Conservation (phyloP, 495 filamentous ascomycete genomes). For the Penicillium daleae region DNA sequence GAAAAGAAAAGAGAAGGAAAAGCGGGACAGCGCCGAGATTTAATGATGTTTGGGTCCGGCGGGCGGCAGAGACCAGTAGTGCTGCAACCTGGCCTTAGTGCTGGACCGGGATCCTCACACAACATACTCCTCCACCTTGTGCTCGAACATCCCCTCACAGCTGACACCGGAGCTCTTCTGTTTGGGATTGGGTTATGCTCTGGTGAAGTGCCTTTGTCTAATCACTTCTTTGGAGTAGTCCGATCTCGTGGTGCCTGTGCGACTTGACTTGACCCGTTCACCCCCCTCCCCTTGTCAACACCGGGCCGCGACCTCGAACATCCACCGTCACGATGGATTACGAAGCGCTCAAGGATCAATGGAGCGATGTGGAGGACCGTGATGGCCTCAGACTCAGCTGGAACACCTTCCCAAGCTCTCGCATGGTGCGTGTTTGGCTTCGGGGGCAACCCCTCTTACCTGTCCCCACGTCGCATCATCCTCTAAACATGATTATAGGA, state of each 20-base stretch:
- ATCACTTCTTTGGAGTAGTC: conserved; percentile 26
- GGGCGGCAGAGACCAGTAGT: conserved; percentile 37
- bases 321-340: conserved; percentile 64
- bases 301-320: conserved; percentile 33
- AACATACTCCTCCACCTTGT: conserved; percentile 34
- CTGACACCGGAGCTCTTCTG: conserved; percentile 26
- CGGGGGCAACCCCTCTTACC: conserved; percentile 13
- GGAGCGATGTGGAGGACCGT: conserved; percentile 94
- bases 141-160: conserved; percentile 23
- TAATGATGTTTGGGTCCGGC: conserved; percentile 44
- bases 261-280: conserved; percentile 23
- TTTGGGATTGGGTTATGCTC: conserved; percentile 43
- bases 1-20: conserved; percentile 36
- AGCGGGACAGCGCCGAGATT: conserved; percentile 28
- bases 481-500: conserved; percentile 61
- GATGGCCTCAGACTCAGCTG: conserved; percentile 97
- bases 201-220: conserved; percentile 25
- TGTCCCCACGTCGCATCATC: conserved; percentile 19
- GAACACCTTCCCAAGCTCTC: conserved; percentile 98
- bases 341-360: conserved; percentile 90
- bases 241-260: conserved; percentile 20
- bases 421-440: conserved; percentile 69
- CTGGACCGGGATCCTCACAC: conserved; percentile 38
- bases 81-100: conserved; percentile 57
- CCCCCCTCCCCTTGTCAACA: conserved; percentile 36